Conservation (phyloP, 441 rosid genomes). For the Aquilaria agallochum region DNA sequence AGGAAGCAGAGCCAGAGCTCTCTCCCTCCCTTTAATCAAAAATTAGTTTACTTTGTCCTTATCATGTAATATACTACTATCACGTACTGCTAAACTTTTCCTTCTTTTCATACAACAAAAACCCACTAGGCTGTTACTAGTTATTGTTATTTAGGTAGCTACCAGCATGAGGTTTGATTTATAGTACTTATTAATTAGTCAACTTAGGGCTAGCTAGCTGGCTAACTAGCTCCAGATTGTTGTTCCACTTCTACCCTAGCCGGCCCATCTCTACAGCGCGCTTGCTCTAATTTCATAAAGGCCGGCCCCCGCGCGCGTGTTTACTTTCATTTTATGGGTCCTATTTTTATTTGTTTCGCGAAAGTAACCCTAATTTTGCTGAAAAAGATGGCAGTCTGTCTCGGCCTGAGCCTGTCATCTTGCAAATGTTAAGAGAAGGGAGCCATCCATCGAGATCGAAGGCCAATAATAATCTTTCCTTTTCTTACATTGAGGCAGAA, state of each 20-base stretch:
- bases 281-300: not conserved
- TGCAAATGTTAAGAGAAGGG: conserved; percentile 2
- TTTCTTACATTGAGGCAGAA: conserved; percentile 6
- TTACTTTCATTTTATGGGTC: conserved; percentile 12
- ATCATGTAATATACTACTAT: conserved; percentile 1
- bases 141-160: no score
- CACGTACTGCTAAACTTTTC: not conserved
- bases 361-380: conserved; percentile 20
- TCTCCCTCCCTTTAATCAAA: conserved; percentile 12
- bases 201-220: conserved; percentile 4
- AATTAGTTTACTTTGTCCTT: conserved; percentile 23
- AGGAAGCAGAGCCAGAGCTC: conserved; percentile 21
- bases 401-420: conserved; percentile 1
- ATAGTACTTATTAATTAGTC: no score
- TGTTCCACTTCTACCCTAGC: conserved; percentile 7
- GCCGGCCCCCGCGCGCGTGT: not conserved
- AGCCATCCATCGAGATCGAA: no score
- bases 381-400: conserved; percentile 27
- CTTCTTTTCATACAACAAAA: no score
- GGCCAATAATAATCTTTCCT: not conserved
- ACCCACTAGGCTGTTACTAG: no score
- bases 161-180: no score
- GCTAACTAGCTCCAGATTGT: conserved; percentile 4
- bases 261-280: not conserved
- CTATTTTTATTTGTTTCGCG: no score